A percentile compares a stretch with the other conserved stretches of the same genome.
Evolutionary conservation across 73 alveolate species (phyloP).

Genomic region (Tetrahymena malaccensis): DNA sequence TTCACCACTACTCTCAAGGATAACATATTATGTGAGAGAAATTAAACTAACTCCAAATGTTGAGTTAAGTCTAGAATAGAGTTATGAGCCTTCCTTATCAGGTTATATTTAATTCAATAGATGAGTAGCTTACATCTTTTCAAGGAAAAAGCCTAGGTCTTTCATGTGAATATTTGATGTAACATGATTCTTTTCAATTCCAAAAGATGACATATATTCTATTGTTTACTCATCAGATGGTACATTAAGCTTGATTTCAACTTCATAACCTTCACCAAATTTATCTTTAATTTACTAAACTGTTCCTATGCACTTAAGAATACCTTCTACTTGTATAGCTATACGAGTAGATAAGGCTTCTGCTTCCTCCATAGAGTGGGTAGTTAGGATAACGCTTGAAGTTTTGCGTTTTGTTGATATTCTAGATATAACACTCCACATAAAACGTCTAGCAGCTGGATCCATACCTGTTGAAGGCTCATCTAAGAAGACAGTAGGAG

Average conservation of each 20-base stretch:
- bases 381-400: slow-evolving; percentile 78
- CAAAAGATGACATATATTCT: slow-evolving; percentile 8
- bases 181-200: slow-evolving; percentile 9
- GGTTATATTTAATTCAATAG: background rate
- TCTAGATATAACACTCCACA: slow-evolving; percentile 95
- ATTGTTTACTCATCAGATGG: slow-evolving; percentile 53
- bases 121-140: background rate
- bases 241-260: slow-evolving; percentile 61
- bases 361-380: slow-evolving; percentile 97
- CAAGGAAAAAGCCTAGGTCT: background rate
- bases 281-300: slow-evolving; percentile 81
- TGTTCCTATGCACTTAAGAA: slow-evolving; percentile 84
- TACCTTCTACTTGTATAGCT: slow-evolving; percentile 96
- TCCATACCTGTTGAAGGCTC: slow-evolving; percentile 99
- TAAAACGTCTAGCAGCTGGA: slow-evolving; percentile 94
- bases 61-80: slow-evolving; percentile 31
- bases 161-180: slow-evolving; percentile 11
- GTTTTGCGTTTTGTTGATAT: slow-evolving; percentile 89
- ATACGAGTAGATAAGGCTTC: slow-evolving; percentile 83
- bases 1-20: slow-evolving; percentile 29
- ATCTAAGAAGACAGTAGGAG: slow-evolving; percentile 96
- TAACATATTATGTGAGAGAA: slow-evolving; percentile 26
- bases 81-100: slow-evolving; percentile 32
- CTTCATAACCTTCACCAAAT: slow-evolving; percentile 91
- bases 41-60: slow-evolving; percentile 3